These are phyloP conservation scores for Aspergillus incahuasiensis DNA, from an alignment of 495 filamentous ascomycete species.

Conservation along the genomic window DNA sequence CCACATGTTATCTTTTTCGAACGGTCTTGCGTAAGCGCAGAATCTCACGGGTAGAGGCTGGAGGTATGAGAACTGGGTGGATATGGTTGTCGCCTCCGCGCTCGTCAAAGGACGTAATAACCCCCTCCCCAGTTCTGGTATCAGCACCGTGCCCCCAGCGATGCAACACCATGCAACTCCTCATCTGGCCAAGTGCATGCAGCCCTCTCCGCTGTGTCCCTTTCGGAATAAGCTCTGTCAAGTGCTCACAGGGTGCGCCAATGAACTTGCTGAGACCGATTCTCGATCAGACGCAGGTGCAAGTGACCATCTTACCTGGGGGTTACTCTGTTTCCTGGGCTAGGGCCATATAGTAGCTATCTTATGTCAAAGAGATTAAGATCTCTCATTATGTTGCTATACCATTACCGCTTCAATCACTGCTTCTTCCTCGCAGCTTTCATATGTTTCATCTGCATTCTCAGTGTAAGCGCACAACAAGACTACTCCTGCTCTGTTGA, in stretches of 20 bases:
- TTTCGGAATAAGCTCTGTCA: too few species aligned
- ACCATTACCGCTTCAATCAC: background rate
- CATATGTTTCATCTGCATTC: background rate
- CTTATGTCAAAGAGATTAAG: background rate
- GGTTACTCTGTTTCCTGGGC: background rate
- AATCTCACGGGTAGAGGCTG: too few species aligned
- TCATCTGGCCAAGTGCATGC: too few species aligned
- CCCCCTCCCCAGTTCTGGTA: too few species aligned
- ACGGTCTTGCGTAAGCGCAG: too few species aligned
- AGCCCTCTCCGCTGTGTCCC: too few species aligned
- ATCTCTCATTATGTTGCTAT: background rate
- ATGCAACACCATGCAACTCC: too few species aligned
- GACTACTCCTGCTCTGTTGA: background rate
- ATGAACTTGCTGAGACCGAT: background rate
- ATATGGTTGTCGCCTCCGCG: too few species aligned
- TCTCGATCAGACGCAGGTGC: background rate
- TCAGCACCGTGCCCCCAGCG: too few species aligned
- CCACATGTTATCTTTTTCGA: too few species aligned
- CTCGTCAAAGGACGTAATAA: too few species aligned
- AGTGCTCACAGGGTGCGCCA: background rate
- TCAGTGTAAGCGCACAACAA: background rate
- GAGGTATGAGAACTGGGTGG: too few species aligned
- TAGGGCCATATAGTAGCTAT: background rate
- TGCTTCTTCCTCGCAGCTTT: background rate
- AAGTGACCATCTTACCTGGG: background rate